These are phyloP conservation scores for Phytophthora pistaciae DNA, from an alignment of 352 stramenopile species.

Conservation along the genomic window DNA sequence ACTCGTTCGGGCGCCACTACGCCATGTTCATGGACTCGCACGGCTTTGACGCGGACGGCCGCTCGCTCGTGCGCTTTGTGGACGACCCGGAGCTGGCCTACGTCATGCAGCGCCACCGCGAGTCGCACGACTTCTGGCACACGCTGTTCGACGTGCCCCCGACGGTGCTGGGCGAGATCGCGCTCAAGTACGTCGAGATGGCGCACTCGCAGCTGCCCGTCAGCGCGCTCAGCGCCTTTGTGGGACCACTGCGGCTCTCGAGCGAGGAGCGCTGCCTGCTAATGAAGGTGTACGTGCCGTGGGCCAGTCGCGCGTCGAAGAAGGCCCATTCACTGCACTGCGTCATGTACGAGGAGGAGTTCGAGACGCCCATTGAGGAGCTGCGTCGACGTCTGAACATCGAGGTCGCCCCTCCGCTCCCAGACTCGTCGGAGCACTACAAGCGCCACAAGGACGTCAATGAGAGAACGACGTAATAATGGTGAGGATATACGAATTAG, in stretches of 20 bases:
- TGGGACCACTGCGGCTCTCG: conserved; percentile 88
- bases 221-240: conserved; percentile 92
- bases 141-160: conserved; percentile 95
- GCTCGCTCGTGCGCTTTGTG: conserved; percentile 86
- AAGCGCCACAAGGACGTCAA: conserved; percentile 27
- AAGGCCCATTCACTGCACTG: conserved; percentile 89
- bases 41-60: conserved; percentile 92
- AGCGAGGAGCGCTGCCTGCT: conserved; percentile 83
- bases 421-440: conserved; percentile 41
- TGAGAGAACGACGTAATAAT: conserved; percentile 1
- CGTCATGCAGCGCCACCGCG: conserved; percentile 96
- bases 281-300: conserved; percentile 93
- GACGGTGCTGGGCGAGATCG: conserved; percentile 96
- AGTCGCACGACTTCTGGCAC: conserved; percentile 98
- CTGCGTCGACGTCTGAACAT: conserved; percentile 78
- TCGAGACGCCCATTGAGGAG: conserved; percentile 91
- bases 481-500: conserved; percentile 14
- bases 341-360: conserved; percentile 97
- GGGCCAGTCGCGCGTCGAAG: conserved; percentile 85
- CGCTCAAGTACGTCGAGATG: conserved; percentile 98
- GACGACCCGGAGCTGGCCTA: conserved; percentile 96
- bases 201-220: conserved; percentile 96
- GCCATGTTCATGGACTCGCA: conserved; percentile 92
- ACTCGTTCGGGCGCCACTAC: conserved; percentile 93
- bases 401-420: conserved; percentile 51